A percentile compares a stretch with the other conserved stretches of the same genome.
Evolutionary conservation across 2,329 filamentous ascomycete species (phyloP).

Genomic region (Cylindrodendrum hubeiense): DNA sequence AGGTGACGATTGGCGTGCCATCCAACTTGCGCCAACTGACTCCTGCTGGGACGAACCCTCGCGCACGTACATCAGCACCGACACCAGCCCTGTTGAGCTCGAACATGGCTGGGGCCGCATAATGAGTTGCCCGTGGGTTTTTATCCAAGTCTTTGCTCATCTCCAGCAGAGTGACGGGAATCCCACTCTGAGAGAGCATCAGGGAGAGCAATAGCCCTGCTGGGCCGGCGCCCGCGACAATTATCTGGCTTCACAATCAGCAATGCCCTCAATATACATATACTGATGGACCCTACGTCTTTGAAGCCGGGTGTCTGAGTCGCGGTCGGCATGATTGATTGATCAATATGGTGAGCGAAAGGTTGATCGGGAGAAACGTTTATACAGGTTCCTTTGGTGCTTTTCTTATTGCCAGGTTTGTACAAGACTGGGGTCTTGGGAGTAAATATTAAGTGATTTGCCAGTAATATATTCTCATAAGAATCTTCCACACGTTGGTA

Average conservation of each 20-base stretch:
- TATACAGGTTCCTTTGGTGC: no score
- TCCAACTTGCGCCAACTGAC: slow-evolving; percentile 1
- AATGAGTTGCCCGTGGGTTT: slow-evolving; percentile 2
- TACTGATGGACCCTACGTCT: neutral
- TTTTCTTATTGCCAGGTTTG: no score
- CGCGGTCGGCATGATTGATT: no score
- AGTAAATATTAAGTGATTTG: no score
- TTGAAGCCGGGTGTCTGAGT: neutral
- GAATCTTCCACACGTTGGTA: no score
- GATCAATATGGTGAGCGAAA: no score
- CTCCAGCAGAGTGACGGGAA: neutral
- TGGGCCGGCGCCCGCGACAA: slow-evolving; percentile 1
- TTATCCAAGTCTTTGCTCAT: neutral
- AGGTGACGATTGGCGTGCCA: neutral
- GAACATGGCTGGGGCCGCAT: neutral
- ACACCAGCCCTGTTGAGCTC: neutral
- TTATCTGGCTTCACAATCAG: neutral
- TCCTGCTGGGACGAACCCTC: neutral
- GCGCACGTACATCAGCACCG: neutral
- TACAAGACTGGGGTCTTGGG: no score
- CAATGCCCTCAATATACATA: neutral
- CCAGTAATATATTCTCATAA: no score
- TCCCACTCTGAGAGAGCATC: neutral
- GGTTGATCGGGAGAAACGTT: no score
- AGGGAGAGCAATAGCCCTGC: neutral